A percentile compares a stretch with the other conserved stretches of the same genome.
Evolutionary conservation across 2,329 filamentous ascomycete species (phyloP).

Genomic region (Penicillium sp.): DNA sequence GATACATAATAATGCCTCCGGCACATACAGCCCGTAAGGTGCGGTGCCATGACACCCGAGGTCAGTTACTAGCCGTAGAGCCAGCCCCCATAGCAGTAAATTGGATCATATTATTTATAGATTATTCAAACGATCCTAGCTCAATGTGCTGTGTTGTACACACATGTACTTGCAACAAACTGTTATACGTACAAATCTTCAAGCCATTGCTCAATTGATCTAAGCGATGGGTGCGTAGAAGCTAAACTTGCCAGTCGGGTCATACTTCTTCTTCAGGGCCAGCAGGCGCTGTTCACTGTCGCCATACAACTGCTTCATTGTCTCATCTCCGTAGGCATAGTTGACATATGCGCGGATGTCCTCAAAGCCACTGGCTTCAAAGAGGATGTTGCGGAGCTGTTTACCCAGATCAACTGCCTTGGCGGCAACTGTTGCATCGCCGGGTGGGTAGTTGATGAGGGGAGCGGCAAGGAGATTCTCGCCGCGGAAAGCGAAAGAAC

Average conservation of each 20-base stretch:
- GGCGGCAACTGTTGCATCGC: conserved; percentile 22
- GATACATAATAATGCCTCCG: background rate
- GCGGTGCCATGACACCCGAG: too few species aligned
- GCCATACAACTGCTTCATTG: conserved; percentile 31
- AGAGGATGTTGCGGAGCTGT: conserved; percentile 32
- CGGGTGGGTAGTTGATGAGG: conserved; percentile 33
- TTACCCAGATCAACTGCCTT: conserved; percentile 30
- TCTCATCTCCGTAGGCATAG: conserved; percentile 34
- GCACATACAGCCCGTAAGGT: background rate
- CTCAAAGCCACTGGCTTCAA: conserved; percentile 18
- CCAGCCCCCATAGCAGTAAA: background rate
- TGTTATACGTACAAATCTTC: background rate
- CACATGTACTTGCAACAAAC: background rate
- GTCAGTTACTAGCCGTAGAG: background rate
- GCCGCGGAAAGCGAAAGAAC: conserved; percentile 50
- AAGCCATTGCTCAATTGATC: background rate
- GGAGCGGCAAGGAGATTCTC: conserved; percentile 45
- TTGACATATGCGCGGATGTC: conserved; percentile 34
- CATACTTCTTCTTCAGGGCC: conserved; percentile 38
- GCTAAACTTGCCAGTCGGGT: conserved; percentile 34
- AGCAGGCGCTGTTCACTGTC: conserved; percentile 31
- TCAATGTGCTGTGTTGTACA: background rate
- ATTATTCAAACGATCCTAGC: background rate
- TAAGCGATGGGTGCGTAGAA: conserved; percentile 31
- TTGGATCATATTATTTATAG: background rate